Percentiles rank a stretch among this genome's conserved stretches.
phyloP scores from a whole-genome alignment of 441 rosid species.

The Gossypium schwendimanii region DNA sequence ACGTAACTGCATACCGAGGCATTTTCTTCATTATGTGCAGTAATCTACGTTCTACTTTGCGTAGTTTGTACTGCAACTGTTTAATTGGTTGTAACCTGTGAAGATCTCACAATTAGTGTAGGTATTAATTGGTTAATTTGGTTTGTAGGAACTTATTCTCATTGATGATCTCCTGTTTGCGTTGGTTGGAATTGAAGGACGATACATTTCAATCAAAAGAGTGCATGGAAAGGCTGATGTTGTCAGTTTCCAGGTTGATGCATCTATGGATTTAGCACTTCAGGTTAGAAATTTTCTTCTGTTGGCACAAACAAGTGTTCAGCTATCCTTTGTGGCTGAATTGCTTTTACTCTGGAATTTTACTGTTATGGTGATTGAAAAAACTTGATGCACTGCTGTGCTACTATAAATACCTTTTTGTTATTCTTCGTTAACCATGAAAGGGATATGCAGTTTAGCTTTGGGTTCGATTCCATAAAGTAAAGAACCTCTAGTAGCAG shows the following conservation, averaged over 20 bases:
- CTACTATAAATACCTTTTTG: neutral
- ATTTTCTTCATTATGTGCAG: neutral
- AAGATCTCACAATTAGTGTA: neutral
- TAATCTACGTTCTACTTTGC: neutral
- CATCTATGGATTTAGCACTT: conserved; percentile 85
- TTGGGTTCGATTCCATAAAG: neutral
- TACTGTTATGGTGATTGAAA: conserved; percentile 4
- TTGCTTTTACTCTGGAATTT: neutral
- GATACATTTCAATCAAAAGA: conserved; percentile 67
- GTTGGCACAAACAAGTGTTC: neutral
- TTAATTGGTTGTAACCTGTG: conserved; percentile 3
- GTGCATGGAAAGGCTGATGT: conserved; percentile 54
- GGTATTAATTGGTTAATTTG: conserved; percentile 11
- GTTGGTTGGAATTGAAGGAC: conserved; percentile 91
- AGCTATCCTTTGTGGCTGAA: neutral
- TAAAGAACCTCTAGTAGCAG: neutral
- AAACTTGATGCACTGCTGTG: neutral
- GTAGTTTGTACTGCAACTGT: neutral
- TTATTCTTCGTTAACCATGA: neutral
- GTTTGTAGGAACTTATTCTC: conserved; percentile 74
- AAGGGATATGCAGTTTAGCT: neutral
- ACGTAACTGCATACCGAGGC: neutral
- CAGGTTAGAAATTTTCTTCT: conserved; percentile 43
- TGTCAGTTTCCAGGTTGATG: conserved; percentile 68
- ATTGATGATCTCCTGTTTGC: conserved; percentile 86